Evolutionary conservation across 2,329 filamentous ascomycete species (phyloP), one percentile per base, ranked within the genome.

Genomic region (Xenosphaeropsis pyriputrescens): DNA sequence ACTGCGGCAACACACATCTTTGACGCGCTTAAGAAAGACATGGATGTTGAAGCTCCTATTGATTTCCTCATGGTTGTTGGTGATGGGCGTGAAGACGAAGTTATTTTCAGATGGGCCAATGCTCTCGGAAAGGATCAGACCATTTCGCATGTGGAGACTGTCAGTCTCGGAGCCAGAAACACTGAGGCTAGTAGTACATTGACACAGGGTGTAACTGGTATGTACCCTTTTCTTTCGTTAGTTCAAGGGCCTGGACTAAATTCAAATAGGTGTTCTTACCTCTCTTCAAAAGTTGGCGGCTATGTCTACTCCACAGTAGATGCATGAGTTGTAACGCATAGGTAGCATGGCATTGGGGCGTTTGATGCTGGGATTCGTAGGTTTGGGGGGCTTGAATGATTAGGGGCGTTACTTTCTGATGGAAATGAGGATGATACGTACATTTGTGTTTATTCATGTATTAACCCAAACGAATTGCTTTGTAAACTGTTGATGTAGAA

Each of bases 101-200:
- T 85, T 48, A 81, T 94, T 15, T 96, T 94, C 63, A 79, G 79
- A 44, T 96, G 91, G 89, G 91, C 89, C 14, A 94, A 95, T 59
- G 68, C 74, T 35, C 62, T 94, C 9, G 67, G 68, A 16, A 66
- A 70, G 3, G 61, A 69, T 7, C 68, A 70, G 14, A 60, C 62
- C 2, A 68, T 86, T 32, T 61, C 75, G 36, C 68, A 85, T 39
- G 83, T 91, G 4, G 76, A 81, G 43, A 94, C 88, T 2, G 86
- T 94, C 16, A 93, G 84, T 45, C 64, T 96, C 29, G 86, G 88
- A 36, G 83, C 72, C 52, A 73, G 86, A 44, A 95, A 88, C 59
- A 95, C 89, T 0, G 82, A 93, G 56, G 89, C 89, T 6, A 77
- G 74, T 35, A 76, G 80, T 2, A 94, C 89, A 1, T 58, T 94